phyloP scores from a whole-genome alignment of 352 stramenopile species.

The Phytophthora fragariae region DNA sequence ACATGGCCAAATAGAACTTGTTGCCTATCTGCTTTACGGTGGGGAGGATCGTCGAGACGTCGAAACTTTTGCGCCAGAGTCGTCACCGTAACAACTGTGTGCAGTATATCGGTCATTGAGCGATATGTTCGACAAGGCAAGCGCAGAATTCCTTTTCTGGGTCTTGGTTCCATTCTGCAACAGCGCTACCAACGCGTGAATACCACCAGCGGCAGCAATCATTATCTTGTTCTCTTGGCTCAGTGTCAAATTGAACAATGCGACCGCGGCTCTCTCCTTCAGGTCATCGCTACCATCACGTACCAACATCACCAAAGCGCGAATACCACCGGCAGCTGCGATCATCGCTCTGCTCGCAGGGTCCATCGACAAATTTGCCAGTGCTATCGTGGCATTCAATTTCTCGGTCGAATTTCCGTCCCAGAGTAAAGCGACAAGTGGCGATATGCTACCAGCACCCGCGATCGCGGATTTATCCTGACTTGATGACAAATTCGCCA shows the following conservation, averaged over 20 bases:
- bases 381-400: background rate
- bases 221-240: background rate
- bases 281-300: background rate
- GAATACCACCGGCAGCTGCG: background rate
- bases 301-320: background rate
- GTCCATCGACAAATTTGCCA: slow-evolving; percentile 1
- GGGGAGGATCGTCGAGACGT: background rate
- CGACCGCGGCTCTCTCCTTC: background rate
- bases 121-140: background rate
- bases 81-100: background rate
- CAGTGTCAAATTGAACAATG: background rate
- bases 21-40: background rate
- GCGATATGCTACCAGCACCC: background rate
- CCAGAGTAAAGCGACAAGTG: background rate
- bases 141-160: background rate
- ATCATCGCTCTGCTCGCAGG: background rate
- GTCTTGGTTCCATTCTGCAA: background rate
- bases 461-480: background rate
- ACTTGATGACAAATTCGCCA: background rate
- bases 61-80: background rate
- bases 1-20: too few species aligned
- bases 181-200: background rate
- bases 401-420: background rate
- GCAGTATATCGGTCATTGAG: background rate
- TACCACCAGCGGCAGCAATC: background rate